These are phyloP conservation scores for Neurospora discreta DNA, from an alignment of 495 filamentous ascomycete genomes.

Conservation along the genomic window DNA sequence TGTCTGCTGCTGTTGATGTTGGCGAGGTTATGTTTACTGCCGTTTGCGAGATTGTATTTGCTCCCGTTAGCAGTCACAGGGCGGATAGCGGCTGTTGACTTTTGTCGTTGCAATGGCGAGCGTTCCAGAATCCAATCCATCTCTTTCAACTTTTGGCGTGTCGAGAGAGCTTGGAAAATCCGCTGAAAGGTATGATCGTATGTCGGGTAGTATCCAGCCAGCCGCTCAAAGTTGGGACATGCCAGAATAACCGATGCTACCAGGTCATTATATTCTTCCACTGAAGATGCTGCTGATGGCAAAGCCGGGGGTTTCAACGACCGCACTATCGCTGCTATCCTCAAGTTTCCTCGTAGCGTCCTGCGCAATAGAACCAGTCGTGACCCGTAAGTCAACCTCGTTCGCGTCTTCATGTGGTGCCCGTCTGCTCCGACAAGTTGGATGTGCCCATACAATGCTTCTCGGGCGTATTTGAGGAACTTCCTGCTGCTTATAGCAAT, in stretches of 20 bases:
- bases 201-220: conserved; percentile 58
- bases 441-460: conserved; percentile 59
- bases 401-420: conserved; percentile 51
- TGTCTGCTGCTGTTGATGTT: neutral
- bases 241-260: conserved; percentile 73
- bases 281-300: conserved; percentile 35
- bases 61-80: neutral
- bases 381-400: conserved; percentile 53
- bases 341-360: conserved; percentile 58
- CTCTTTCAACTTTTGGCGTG: conserved; percentile 60
- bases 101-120: conserved; percentile 22
- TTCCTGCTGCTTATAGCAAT: conserved; percentile 55
- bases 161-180: conserved; percentile 68
- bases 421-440: conserved; percentile 61
- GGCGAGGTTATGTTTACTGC: conserved; percentile 6
- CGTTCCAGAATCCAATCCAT: conserved; percentile 64
- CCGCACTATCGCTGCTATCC: conserved; percentile 60
- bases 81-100: neutral
- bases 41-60: neutral
- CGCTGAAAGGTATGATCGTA: conserved; percentile 67
- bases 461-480: conserved; percentile 55
- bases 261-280: conserved; percentile 55
- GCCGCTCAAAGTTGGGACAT: conserved; percentile 71
- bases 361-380: conserved; percentile 65
- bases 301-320: conserved; percentile 64